Conservation (phyloP, 1,284 basidiomycete genomes). For the Polyporus tsugae region DNA sequence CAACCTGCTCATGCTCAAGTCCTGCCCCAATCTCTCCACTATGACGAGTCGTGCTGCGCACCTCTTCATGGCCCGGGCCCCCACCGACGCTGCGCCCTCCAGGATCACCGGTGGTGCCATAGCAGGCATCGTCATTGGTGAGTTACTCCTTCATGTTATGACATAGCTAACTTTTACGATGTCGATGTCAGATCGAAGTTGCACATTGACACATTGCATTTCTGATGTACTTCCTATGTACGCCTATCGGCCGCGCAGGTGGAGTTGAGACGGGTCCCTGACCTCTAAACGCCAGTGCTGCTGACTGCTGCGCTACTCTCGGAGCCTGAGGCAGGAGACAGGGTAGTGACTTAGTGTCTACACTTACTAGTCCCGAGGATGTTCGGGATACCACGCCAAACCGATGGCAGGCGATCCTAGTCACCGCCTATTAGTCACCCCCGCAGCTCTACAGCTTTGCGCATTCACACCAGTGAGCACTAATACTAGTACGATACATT, state of each 20-base stretch:
- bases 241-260: constrained; percentile 10
- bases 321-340: too few species aligned
- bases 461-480: constrained; percentile 24
- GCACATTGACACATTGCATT: constrained; percentile 13
- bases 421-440: constrained; percentile 16
- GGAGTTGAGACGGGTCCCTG: not conserved
- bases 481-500: not conserved
- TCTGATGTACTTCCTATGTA: constrained; percentile 21
- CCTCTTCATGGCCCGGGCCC: not conserved
- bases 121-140: constrained; percentile 33
- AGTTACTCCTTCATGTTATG: not conserved
- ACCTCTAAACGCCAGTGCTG: not conserved
- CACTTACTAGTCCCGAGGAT: too few species aligned
- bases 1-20: not conserved
- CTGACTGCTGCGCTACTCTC: not conserved
- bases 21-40: not conserved
- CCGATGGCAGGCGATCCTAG: constrained; percentile 18
- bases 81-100: not conserved
- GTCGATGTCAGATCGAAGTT: too few species aligned
- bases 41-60: not conserved
- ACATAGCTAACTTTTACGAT: not conserved
- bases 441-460: constrained; percentile 21
- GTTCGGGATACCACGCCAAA: too few species aligned
- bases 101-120: constrained; percentile 27
- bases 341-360: too few species aligned